Evolutionary conservation across 768 basidiomycete genomes (phyloP), one percentile per base, ranked within the genome.

Genomic region (Naganishia vaughanmartiniae): DNA sequence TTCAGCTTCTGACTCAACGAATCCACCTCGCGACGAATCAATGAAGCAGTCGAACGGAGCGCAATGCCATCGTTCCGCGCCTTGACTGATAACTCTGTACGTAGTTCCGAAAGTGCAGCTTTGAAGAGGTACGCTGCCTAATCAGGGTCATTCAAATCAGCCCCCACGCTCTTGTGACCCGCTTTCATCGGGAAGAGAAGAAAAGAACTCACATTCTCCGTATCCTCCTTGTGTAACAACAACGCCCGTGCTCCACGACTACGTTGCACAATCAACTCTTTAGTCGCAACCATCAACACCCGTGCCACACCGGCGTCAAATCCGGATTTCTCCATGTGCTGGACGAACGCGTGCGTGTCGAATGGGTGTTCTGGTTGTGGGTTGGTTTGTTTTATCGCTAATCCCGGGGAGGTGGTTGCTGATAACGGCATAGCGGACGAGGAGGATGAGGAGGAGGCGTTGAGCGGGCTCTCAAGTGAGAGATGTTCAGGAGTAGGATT

Each of bases 51-150:
- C 0, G 91, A 85, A n/a, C 88, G 85, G 70, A 97, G 87, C n/a
- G 89, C 84, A 15, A 91, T 87, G 48, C 87, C 88, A 76, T 95
- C 93, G 74, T 92, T 96, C 71, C 90, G 87, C 4, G 90, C 89
- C 63, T 86, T 87, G 76, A 92, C 87, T 4, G 89, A 88, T 33
- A 92, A 86, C 78, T 96, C 94, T 4, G 90, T 89, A 24, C 92
- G 86, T 56, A 95, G 84, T 79, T 98, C 93, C 1, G 91, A 91
- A 45, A 98, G 81, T 0, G 95, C 96, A 24, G 96, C 96, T 55
- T 89, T 88, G 81, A 96, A 96, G 36, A 97, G 84, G 80, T 97
- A 97, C 21, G 93, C 93, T 89, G 94, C 91, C 92, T 96, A 54
- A 31, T 19, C 39, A 31, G 54, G 30, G 34, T 21, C 55, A 28